phyloP scores from a whole-genome alignment of 805 yeast species.

The Lipomyces sp. region DNA sequence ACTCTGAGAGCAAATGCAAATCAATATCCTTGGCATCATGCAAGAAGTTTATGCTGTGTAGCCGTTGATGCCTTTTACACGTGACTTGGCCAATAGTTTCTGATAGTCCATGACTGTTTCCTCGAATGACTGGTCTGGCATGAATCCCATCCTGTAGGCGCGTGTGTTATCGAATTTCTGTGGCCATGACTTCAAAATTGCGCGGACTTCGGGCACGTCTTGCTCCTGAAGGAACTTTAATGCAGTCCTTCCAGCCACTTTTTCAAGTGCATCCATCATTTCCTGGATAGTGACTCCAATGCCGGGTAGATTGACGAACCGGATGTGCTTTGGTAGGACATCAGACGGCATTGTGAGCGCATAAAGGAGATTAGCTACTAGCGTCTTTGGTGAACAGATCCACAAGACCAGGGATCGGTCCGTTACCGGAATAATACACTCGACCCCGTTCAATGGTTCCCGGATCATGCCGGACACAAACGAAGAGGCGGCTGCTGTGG shows the following conservation, averaged over 20 bases:
- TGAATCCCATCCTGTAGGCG: constrained; percentile 25
- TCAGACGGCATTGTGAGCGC: constrained; percentile 31
- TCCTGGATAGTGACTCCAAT: constrained; percentile 38
- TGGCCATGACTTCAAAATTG: constrained; percentile 39
- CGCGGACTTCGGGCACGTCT: constrained; percentile 26
- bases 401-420: constrained; percentile 33
- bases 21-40: too few relatives aligned
- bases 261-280: constrained; percentile 39
- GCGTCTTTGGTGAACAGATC: constrained; percentile 36
- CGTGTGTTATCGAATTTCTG: constrained; percentile 30
- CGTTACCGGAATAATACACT: constrained; percentile 36
- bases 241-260: constrained; percentile 34
- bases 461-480: constrained; percentile 41
- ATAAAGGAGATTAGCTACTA: constrained; percentile 33
- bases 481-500: constrained; percentile 40
- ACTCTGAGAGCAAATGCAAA: too few relatives aligned
- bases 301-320: constrained; percentile 40
- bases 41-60: not conserved
- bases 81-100: not conserved
- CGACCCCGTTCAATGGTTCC: constrained; percentile 37
- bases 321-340: constrained; percentile 15
- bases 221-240: constrained; percentile 30
- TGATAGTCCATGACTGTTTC: constrained; percentile 22
- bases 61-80: not conserved
- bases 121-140: constrained; percentile 22